Evolutionary conservation across 2,329 filamentous ascomycete genomes (phyloP), one percentile per base, ranked within the genome.

Genomic region (Clarireedia hainanense): DNA sequence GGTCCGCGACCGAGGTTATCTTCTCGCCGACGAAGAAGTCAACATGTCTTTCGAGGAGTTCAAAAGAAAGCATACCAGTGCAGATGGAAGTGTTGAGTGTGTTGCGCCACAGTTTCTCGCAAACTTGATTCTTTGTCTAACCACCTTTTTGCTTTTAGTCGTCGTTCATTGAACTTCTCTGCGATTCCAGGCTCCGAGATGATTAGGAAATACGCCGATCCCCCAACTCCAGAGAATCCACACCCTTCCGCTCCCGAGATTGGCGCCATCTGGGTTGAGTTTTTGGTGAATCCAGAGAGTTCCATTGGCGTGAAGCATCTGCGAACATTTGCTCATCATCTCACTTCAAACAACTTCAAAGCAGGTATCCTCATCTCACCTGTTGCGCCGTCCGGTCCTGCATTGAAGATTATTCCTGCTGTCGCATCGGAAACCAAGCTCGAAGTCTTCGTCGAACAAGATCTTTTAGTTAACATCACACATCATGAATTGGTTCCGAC

Each of bases 391-490:
- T 95, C 91, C 0, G 81, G 90, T 27, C 88, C 91, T 58, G 92
- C 91, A 39, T 84, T 92, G 71, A 95, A 95, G 76, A 84, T 91
- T 63, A 86, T 95, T 65, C 84, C 84, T 62, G 85, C 86, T 58
- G 84, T 92, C 57, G 83, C 88, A 64, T 83, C 84, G 60, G 80
- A 83, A 70, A 88, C 87, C 55, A 84, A 88, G 68, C 89, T 96
- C 68, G 94, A 99, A 76, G 89, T 90, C 70, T 99, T 99, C 76
- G 83, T 92, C 65, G 94, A 97, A 77, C 88, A 94, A 71, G 94
- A 99, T 74, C 74, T 99, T 65, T 80, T 97, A 58, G 91, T 99
- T 73, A 99, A 99, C 75, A 97, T 99, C 72, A 97, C 92, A 58
- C 89, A 91, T 72, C 94, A 99, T 75, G 92, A 97, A 74, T 81